Conservation (phyloP, 2,329 filamentous ascomycete species). For the Arthroderma sp. region DNA sequence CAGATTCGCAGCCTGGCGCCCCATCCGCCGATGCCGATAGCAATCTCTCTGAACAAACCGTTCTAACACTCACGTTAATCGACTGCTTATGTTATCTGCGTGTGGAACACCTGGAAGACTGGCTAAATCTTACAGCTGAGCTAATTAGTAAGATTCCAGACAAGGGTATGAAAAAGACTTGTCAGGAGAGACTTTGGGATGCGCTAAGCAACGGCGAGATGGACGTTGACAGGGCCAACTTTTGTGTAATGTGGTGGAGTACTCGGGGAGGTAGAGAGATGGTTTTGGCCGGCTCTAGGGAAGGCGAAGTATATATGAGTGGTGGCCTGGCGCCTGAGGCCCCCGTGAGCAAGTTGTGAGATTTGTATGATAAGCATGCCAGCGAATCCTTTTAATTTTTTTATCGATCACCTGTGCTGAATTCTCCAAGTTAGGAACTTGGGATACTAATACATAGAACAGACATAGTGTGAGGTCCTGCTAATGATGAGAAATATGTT, state of each 20-base stretch:
- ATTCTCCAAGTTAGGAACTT: no score
- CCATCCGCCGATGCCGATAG: constrained; percentile 13
- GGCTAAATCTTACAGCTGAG: constrained; percentile 59
- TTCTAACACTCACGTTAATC: constrained; percentile 61
- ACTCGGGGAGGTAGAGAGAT: constrained; percentile 46
- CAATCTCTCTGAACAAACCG: constrained; percentile 60
- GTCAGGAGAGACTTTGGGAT: constrained; percentile 64
- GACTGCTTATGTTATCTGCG: constrained; percentile 66
- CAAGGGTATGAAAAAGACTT: constrained; percentile 46
- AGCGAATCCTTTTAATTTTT: no score
- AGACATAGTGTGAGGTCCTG: no score
- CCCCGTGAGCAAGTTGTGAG: constrained; percentile 36
- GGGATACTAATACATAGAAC: no score
- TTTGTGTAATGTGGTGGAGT: constrained; percentile 81
- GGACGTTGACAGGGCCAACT: constrained; percentile 69
- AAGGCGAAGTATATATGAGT: constrained; percentile 38
- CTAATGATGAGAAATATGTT: no score
- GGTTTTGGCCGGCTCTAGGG: constrained; percentile 34
- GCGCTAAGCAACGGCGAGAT: constrained; percentile 69
- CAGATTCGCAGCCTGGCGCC: constrained; percentile 20
- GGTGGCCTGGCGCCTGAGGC: constrained; percentile 34
- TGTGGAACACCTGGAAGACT: constrained; percentile 59
- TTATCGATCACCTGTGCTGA: no score
- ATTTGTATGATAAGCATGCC: not conserved
- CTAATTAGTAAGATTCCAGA: constrained; percentile 54